Evolutionary conservation across 106 monocot species (phyloP), one percentile per base, ranked within the genome.

Genomic region (Agapanthus africanus): DNA sequence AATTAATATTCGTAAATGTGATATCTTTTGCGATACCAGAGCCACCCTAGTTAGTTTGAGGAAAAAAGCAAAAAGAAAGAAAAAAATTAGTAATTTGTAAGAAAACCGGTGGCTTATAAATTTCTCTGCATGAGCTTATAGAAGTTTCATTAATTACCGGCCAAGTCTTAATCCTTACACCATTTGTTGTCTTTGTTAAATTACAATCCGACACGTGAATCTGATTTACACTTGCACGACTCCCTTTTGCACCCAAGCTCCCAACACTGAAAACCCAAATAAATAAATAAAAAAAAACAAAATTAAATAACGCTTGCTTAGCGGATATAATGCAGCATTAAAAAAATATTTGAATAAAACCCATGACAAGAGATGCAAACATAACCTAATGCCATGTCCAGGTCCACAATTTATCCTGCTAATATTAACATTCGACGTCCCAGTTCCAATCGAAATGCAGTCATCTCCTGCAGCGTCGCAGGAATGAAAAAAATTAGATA

Each of bases 321-420:
- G 26, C 13, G 9, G 63, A 28, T 36, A 30, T 26, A 31, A 26
- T 34, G n/a, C 13, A 26, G 4, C 26, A 31, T 62, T 26, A 11
- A 62, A 23, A 19, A 22, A 0, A 0, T 19, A n/a, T n/a, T n/a
- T n/a, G n/a, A n/a, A n/a, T n/a, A n/a, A n/a, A n/a, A n/a, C n/a
- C n/a, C n/a, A n/a, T n/a, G n/a, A n/a, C 2, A 8, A 39, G 36
- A 64, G 35, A n/a, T n/a, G n/a, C n/a, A n/a, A 31, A n/a, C n/a
- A 31, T 4, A 59, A 71, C 71, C 71, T 71, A 59, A 71, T 71
- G 27, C 71, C 71, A 27, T 71, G 71, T 4, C 71, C 71, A 4
- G 71, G 71, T 7, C 71, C 71, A 40, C 71, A 71, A 57, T 25
- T 59, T 40, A 71, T 71, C 7, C 59, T 1, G 56, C 59, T 59